A percentile compares a stretch with the other conserved stretches of the same genome.
These are phyloP conservation scores for Penicillium manginii DNA, from an alignment of 495 filamentous ascomycete genomes.

Conservation along the genomic window DNA sequence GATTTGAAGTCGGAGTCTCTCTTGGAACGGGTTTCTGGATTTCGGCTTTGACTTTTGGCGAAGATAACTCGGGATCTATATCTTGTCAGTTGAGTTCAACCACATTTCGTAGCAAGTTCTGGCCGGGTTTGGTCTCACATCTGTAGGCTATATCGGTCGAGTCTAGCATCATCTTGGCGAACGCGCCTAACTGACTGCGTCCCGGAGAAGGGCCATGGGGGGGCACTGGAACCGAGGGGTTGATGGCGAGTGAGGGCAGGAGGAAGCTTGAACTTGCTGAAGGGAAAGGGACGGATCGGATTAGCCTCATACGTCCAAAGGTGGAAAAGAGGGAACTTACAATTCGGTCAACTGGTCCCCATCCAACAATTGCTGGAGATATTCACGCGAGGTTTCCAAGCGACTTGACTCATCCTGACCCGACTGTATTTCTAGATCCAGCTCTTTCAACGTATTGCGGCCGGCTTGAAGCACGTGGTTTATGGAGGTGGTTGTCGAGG, in stretches of 20 bases:
- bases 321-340: slow-evolving; percentile 49
- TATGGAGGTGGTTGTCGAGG: slow-evolving; percentile 47
- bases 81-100: slow-evolving; percentile 11
- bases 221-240: slow-evolving; percentile 18
- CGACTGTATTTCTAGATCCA: slow-evolving; percentile 44
- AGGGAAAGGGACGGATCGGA: slow-evolving; percentile 15
- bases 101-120: background rate
- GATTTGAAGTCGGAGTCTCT: slow-evolving; percentile 12
- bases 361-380: slow-evolving; percentile 71
- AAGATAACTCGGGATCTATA: slow-evolving; percentile 45
- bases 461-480: slow-evolving; percentile 50
- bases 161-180: slow-evolving; percentile 62
- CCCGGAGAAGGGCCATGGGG: slow-evolving; percentile 25
- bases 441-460: slow-evolving; percentile 44
- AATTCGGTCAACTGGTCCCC: slow-evolving; percentile 71
- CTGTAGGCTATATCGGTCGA: slow-evolving; percentile 57
- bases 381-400: slow-evolving; percentile 56
- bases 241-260: slow-evolving; percentile 27
- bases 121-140: slow-evolving; percentile 43
- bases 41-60: slow-evolving; percentile 25
- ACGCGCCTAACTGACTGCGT: slow-evolving; percentile 50
- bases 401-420: slow-evolving; percentile 44
- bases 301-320: background rate
- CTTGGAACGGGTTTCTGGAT: slow-evolving; percentile 26
- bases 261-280: slow-evolving; percentile 72